Conservation (phyloP, 176 grass and related monocot genomes). For the Paspalum notatum region DNA sequence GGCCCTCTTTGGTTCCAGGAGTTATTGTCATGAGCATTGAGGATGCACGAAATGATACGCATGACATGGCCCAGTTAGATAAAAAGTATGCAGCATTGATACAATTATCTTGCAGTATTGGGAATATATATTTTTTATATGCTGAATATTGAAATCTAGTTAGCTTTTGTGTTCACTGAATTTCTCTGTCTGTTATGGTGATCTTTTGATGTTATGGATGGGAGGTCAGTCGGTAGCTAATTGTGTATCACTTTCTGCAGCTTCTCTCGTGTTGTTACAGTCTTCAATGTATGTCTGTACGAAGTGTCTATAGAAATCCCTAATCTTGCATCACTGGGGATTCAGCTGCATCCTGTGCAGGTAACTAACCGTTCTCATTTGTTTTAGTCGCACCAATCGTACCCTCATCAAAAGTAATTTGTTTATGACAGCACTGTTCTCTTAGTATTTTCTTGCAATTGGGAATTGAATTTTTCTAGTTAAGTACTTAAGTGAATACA, state of each 20-base stretch:
- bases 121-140: background rate
- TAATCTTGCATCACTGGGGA: conserved; percentile 48
- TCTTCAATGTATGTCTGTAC: conserved; percentile 76
- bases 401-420: background rate
- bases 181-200: background rate
- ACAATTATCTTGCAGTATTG: background rate
- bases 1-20: conserved; percentile 62
- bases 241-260: conserved; percentile 40
- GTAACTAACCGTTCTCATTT: conserved; percentile 37
- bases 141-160: background rate
- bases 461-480: background rate
- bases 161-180: conserved; percentile 1
- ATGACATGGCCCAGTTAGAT: conserved; percentile 69
- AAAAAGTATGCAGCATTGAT: conserved; percentile 44
- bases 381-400: background rate
- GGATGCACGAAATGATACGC: conserved; percentile 59
- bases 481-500: background rate
- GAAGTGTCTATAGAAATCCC: conserved; percentile 62
- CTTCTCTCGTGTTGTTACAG: conserved; percentile 60
- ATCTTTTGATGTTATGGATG: background rate
- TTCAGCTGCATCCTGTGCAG: conserved; percentile 86
- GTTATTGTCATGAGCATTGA: conserved; percentile 80
- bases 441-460: background rate
- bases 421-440: background rate
- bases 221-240: conserved; percentile 1